phyloP scores from a whole-genome alignment of 2,329 filamentous ascomycete genomes.

The Penicillium sp. region DNA sequence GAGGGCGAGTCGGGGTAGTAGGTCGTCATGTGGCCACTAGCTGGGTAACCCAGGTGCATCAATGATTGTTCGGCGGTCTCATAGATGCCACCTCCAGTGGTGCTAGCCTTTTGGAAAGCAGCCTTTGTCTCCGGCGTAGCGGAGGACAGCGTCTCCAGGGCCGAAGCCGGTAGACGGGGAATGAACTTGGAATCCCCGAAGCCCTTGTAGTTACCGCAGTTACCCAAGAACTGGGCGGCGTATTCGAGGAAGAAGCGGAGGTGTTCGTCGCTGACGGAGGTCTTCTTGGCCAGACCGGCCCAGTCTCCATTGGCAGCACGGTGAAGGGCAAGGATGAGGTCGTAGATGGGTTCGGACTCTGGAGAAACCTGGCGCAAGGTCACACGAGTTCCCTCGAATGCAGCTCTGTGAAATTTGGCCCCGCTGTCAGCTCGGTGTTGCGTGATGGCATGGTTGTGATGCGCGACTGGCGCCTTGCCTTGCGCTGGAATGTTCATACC shows the following conservation, averaged over 20 bases:
- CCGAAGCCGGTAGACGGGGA: conserved; percentile 68
- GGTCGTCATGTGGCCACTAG: conserved; percentile 76
- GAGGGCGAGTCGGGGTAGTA: conserved; percentile 78
- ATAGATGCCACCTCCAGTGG: conserved; percentile 68
- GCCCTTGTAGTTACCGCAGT: conserved; percentile 83
- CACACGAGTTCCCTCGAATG: conserved; percentile 76
- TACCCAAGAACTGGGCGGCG: conserved; percentile 76
- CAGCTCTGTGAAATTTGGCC: conserved; percentile 59
- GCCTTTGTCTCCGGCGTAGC: conserved; percentile 63
- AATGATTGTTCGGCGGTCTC: conserved; percentile 65
- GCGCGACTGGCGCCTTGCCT: background rate
- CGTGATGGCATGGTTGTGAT: background rate
- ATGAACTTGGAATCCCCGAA: conserved; percentile 87
- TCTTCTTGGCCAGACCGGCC: conserved; percentile 67
- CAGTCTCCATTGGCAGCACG: conserved; percentile 71
- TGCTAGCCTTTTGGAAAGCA: conserved; percentile 68
- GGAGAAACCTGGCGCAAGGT: conserved; percentile 81
- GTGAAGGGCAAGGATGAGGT: conserved; percentile 77
- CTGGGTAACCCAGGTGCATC: conserved; percentile 76
- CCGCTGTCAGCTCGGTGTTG: conserved; percentile 13
- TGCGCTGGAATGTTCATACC: conserved; percentile 50
- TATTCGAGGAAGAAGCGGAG: conserved; percentile 75
- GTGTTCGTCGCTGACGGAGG: conserved; percentile 66
- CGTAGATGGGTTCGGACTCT: conserved; percentile 79
- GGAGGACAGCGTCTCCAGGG: conserved; percentile 67